Conservation (phyloP, 2,329 filamentous ascomycete genomes). For the Colletotrichum sp. region DNA sequence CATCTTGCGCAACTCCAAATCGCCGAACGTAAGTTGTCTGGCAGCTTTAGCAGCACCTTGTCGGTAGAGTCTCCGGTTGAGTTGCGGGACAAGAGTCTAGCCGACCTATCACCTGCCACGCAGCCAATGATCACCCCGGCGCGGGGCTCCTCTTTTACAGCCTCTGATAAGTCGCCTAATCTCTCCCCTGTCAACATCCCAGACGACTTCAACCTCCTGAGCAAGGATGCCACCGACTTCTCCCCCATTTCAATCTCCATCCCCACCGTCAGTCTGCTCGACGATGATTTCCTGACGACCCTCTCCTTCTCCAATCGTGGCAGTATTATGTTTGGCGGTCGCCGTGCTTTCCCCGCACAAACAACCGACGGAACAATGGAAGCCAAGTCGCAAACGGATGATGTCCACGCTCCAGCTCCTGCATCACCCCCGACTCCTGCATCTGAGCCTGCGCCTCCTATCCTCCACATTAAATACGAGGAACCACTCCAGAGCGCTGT, state of each 20-base stretch:
- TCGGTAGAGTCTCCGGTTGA: slow-evolving; percentile 25
- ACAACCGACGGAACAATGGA: slow-evolving; percentile 7
- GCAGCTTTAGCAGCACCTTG: slow-evolving; percentile 30
- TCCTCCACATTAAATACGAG: slow-evolving; percentile 14
- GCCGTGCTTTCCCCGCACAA: slow-evolving; percentile 12
- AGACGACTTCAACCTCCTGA: slow-evolving; percentile 26
- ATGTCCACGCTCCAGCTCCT: background rate
- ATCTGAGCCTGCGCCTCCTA: background rate
- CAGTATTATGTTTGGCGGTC: slow-evolving; percentile 64
- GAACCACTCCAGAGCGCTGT: background rate
- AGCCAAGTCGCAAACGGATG: background rate
- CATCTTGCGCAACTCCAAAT: slow-evolving; percentile 2
- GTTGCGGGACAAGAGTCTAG: slow-evolving; percentile 28
- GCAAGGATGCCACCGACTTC: slow-evolving; percentile 35
- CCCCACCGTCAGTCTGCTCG: slow-evolving; percentile 60
- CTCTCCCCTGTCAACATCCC: slow-evolving; percentile 21
- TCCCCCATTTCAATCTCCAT: slow-evolving; percentile 61
- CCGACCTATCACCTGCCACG: slow-evolving; percentile 29
- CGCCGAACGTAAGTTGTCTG: slow-evolving; percentile 26
- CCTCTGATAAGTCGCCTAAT: slow-evolving; percentile 21
- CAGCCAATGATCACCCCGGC: slow-evolving; percentile 26
- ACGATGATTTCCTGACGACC: slow-evolving; percentile 61
- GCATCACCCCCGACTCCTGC: background rate
- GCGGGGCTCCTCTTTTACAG: slow-evolving; percentile 26
- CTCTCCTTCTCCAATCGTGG: slow-evolving; percentile 68